Conservation (phyloP, 176 grass and related monocot genomes). For the Lolium rigidum region DNA sequence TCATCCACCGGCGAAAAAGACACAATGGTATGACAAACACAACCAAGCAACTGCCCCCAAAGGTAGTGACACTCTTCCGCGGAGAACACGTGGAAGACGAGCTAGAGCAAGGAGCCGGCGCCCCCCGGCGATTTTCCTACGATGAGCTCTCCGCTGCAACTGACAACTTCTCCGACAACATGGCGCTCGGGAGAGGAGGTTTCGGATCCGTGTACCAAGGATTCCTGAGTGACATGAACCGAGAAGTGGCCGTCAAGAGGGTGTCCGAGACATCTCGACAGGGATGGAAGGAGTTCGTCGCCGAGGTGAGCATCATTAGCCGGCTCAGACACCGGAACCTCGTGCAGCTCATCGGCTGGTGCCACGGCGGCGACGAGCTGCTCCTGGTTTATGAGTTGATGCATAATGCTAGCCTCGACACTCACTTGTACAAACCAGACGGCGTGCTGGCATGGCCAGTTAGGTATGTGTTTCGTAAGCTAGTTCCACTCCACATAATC, state of each 20-base stretch:
- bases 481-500: too few relatives aligned
- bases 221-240: not conserved
- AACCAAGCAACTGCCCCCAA: too few relatives aligned
- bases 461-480: not conserved
- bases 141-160: not conserved
- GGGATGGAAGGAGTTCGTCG: conserved; percentile 50
- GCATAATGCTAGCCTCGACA: conserved; percentile 62
- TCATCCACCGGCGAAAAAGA: too few relatives aligned
- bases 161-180: rapidly evolving
- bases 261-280: not conserved
- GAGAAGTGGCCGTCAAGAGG: not conserved
- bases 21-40: too few relatives aligned
- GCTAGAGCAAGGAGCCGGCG: rapidly evolving
- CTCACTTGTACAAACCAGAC: not conserved
- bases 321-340: conserved; percentile 45
- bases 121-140: not conserved
- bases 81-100: not conserved
- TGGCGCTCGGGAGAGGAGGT: not conserved
- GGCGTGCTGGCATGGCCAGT: not conserved
- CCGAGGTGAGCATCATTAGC: conserved; percentile 59
- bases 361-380: conserved; percentile 25
- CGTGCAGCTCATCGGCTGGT: conserved; percentile 51
- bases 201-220: not conserved
- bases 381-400: conserved; percentile 49
- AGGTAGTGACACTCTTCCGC: not conserved